phyloP scores from a whole-genome alignment of 208 protist species.

The Leishmania lainsoni region DNA sequence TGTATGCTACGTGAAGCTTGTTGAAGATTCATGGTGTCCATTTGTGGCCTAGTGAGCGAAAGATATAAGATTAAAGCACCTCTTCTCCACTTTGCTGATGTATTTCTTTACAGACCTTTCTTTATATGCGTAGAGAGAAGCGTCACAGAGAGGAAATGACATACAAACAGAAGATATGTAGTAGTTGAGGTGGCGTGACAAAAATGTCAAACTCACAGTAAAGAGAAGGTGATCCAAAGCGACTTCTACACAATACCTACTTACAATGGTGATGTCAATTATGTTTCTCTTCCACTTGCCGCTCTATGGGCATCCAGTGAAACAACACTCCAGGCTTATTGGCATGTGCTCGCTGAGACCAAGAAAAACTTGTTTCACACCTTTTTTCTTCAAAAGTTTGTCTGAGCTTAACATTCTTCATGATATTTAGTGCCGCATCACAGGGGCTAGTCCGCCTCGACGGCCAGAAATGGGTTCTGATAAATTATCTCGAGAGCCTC shows the following conservation, averaged over 20 bases:
- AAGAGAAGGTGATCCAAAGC: neutral
- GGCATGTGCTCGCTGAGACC: neutral
- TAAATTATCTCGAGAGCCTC: slow-evolving; percentile 74
- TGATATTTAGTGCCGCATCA: slow-evolving; percentile 12
- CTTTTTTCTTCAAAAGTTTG: neutral
- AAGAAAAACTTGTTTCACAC: neutral
- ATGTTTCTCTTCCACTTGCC: neutral
- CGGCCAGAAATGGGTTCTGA: slow-evolving; percentile 53
- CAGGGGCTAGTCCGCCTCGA: slow-evolving; percentile 22
- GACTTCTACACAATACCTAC: neutral
- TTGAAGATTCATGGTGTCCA: slow-evolving; percentile 22
- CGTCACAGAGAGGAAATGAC: neutral
- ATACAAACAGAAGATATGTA: neutral
- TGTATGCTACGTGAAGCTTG: slow-evolving; percentile 36
- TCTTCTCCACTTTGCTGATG: neutral
- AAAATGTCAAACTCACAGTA: neutral
- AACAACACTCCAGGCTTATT: too few relatives aligned
- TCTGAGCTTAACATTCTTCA: neutral
- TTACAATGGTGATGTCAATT: neutral
- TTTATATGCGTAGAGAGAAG: neutral
- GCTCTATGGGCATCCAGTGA: too few relatives aligned
- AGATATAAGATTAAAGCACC: neutral
- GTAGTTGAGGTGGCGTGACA: neutral
- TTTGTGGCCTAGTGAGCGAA: neutral
- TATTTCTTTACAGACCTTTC: too few relatives aligned